Percentiles rank a stretch among this genome's conserved stretches.
Evolutionary conservation across 164 flowering plant species (phyloP).

Genomic region (Saururus chinensis): DNA sequence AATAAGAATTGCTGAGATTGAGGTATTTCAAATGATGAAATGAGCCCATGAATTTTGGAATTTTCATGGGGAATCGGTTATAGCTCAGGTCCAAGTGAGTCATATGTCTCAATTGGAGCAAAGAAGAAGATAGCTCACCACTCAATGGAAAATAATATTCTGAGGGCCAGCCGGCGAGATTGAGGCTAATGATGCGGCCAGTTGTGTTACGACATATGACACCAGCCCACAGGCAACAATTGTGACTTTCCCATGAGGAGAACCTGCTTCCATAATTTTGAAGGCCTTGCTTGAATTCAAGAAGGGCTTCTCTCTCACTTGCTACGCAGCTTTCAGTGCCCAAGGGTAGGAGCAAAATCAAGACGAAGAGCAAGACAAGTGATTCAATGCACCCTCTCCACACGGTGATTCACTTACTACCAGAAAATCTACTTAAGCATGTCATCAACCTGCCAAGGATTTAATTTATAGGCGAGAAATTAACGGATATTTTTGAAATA

Average conservation of each 20-base stretch:
- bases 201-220: background rate
- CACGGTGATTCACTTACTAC: too few relatives aligned
- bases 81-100: conserved; percentile 4
- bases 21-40: conserved; percentile 3
- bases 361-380: too few relatives aligned
- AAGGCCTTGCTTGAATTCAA: conserved; percentile 1
- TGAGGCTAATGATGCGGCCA: conserved; percentile 1
- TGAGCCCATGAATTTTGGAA: conserved; percentile 6
- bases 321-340: too few relatives aligned
- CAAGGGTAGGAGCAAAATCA: too few relatives aligned
- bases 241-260: conserved; percentile 3
- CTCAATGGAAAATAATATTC: background rate
- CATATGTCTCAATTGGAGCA: background rate
- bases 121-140: background rate
- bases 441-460: too few relatives aligned
- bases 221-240: conserved; percentile 8
- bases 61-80: background rate
- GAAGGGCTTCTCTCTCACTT: background rate
- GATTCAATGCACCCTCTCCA: too few relatives aligned
- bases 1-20: background rate
- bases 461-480: too few relatives aligned
- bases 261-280: background rate
- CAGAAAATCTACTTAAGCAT: too few relatives aligned
- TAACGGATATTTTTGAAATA: too few relatives aligned
- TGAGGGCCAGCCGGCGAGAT: conserved; percentile 1